Conservation (phyloP, 345 rosid genomes). For the Chamaenerion angustifolium region DNA sequence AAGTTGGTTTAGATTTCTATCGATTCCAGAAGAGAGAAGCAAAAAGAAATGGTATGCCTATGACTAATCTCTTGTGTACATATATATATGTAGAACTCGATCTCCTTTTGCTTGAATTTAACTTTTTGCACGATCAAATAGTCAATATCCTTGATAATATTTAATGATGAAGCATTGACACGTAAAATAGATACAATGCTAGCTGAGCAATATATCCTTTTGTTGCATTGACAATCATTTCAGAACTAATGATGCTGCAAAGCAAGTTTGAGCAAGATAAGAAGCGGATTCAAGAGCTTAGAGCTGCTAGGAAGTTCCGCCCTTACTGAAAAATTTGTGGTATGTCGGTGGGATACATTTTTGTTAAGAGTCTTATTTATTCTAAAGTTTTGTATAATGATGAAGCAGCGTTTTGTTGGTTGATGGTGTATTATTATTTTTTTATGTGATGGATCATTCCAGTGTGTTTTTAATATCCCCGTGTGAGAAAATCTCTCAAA, state of each 20-base stretch:
- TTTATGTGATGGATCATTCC: too few species aligned
- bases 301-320: slow-evolving; percentile 83
- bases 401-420: too few species aligned
- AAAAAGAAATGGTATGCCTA: slow-evolving; percentile 58
- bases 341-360: too few species aligned
- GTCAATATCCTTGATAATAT: not conserved
- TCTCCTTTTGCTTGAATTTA: not conserved
- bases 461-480: too few species aligned
- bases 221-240: slow-evolving; percentile 4
- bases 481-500: too few species aligned
- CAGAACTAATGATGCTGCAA: slow-evolving; percentile 75
- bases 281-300: slow-evolving; percentile 72
- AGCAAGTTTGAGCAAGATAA: slow-evolving; percentile 86
- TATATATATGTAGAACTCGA: not conserved
- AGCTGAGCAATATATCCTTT: too few species aligned
- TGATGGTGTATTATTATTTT: too few species aligned
- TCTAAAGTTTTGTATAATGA: too few species aligned
- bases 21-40: slow-evolving; percentile 86
- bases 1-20: slow-evolving; percentile 64
- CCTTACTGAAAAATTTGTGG: slow-evolving; percentile 37
- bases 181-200: too few species aligned
- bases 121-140: not conserved
- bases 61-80: not conserved
- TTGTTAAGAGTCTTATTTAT: too few species aligned
- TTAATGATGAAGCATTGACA: too few species aligned